Evolutionary conservation across 208 protist species (phyloP), one percentile per base, ranked within the genome.

Genomic region (Polymyxa betae): DNA sequence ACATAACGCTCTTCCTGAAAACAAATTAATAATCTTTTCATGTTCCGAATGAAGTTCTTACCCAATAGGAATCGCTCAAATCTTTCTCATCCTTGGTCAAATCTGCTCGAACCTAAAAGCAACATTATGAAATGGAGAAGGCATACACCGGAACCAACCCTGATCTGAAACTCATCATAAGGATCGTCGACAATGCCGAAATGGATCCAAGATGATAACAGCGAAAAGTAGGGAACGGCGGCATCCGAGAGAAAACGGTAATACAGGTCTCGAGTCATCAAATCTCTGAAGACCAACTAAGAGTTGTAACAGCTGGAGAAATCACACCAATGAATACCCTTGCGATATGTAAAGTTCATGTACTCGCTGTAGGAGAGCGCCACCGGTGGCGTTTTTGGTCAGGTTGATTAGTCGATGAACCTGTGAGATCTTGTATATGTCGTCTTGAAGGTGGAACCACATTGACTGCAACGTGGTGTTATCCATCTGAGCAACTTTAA

Each of bases 101-200:
- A 43, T 82, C 72, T 38, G 5, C 16, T 5, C 72, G 72, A 82
- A 82, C 72, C 72, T 82, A 35, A 82, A 35, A 5, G 12, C 35
- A 40, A 45, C 16, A 82, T 20, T 38, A 38, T 43, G 10, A 43
- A 5, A 43, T n/a, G 12, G 35, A 5, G n/a, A 82, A n/a, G 35
- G 5, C n/a, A 35, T 5, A 38, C 40, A 35, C 16, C 5, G 5
- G 40, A n/a, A 35, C 72, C 16, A 5, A 82, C 72, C 5, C 72
- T 35, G n/a, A 82, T 82, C 35, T 82, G 72, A 46, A 89, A 89
- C n/a, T 89, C 87, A 43, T 60, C 87, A 35, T 45, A 64, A 5
- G 87, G 87, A 60, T 89, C 87, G 10, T 89, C 32, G 24, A 89
- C 87, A 60, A 60, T n/a, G 24, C 87, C 87, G 35, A 64, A 60